Percentiles rank a stretch among this genome's conserved stretches.
Conservation (phyloP, 2,329 filamentous ascomycete genomes). For the Penicillium thymicola region DNA sequence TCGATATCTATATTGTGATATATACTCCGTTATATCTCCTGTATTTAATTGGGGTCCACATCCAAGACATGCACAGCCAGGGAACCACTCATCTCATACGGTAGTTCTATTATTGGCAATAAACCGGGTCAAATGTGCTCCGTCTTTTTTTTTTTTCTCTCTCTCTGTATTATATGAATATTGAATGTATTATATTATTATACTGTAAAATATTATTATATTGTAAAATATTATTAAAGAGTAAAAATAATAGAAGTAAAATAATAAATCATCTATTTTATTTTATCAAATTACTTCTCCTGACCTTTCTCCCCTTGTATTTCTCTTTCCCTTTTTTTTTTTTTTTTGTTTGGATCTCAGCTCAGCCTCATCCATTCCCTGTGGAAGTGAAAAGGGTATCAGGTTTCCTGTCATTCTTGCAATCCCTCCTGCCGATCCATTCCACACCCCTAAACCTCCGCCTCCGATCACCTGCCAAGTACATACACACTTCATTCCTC, state of each 20-base stretch:
- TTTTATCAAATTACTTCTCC: not conserved
- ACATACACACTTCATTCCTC: conserved; percentile 12
- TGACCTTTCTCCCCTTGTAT: not conserved
- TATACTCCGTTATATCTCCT: not conserved
- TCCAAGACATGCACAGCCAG: conserved; percentile 16
- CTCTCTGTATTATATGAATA: not conserved
- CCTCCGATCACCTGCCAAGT: conserved; percentile 10
- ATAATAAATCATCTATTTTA: not conserved
- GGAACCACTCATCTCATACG: conserved; percentile 5
- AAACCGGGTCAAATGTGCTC: conserved; percentile 14
- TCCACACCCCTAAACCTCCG: conserved; percentile 19
- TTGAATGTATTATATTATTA: not conserved
- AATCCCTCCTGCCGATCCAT: conserved; percentile 41
- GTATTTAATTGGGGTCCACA: conserved; percentile 14
- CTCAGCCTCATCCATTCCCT: conserved; percentile 10
- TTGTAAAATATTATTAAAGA: not conserved
- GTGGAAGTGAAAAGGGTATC: not conserved
- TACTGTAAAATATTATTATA: not conserved
- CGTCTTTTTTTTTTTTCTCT: conserved; percentile 1
- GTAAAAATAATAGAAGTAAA: not conserved
- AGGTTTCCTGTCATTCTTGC: conserved; percentile 25
- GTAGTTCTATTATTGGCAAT: conserved; percentile 24
- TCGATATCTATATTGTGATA: too few relatives aligned
- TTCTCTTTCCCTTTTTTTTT: not conserved
- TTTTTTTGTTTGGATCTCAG: not conserved